These are phyloP conservation scores for Paspalum notatum DNA, from an alignment of 176 grass and related monocot genomes.

Conservation along the genomic window DNA sequence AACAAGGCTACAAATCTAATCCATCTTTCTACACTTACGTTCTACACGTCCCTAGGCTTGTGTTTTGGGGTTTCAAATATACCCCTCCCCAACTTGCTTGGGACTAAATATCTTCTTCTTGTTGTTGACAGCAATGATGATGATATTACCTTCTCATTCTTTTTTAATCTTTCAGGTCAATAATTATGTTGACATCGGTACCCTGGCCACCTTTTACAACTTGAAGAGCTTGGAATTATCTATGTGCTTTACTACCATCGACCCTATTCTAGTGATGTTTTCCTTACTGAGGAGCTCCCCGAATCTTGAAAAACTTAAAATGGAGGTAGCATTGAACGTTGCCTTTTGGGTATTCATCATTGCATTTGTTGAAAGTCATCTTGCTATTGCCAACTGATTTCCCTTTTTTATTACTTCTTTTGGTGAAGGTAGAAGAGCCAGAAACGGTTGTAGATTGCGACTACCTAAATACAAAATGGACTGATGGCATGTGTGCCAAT, in stretches of 20 bases:
- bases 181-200: background rate
- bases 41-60: too few relatives aligned
- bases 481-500: background rate
- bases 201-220: background rate
- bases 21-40: too few relatives aligned
- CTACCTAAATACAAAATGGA: conserved; percentile 23
- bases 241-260: background rate
- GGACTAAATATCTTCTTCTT: background rate
- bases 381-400: background rate
- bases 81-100: too few relatives aligned
- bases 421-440: background rate
- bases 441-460: background rate
- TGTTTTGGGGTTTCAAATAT: too few relatives aligned
- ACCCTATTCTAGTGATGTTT: conserved; percentile 10
- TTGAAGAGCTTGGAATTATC: background rate
- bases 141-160: background rate
- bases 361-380: background rate
- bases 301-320: conserved; percentile 30
- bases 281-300: conserved; percentile 24
- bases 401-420: background rate
- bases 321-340: conserved; percentile 6
- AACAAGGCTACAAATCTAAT: too few relatives aligned
- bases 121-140: background rate
- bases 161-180: background rate
- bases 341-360: background rate